These are phyloP conservation scores for Eucalyptus caleyi DNA, from an alignment of 345 rosid genomes.

Conservation along the genomic window DNA sequence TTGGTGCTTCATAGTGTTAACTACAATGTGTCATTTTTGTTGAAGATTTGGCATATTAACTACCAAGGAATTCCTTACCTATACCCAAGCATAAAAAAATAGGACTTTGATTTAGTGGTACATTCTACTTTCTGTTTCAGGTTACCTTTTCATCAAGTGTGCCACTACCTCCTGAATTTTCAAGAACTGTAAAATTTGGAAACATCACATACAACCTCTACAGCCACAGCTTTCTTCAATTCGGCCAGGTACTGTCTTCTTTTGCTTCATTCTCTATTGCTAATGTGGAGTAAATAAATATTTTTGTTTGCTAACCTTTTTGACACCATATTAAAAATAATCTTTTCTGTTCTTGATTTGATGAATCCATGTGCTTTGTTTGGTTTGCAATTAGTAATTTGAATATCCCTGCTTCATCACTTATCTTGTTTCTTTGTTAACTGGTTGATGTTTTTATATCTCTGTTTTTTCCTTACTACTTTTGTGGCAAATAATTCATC, in stretches of 20 bases:
- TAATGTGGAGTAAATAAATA: background rate
- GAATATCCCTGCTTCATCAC: background rate
- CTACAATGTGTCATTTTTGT: background rate
- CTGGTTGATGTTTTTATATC: background rate
- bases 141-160: conserved; percentile 76
- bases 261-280: background rate
- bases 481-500: background rate
- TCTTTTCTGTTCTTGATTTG: background rate
- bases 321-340: background rate
- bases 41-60: background rate
- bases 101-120: background rate
- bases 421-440: background rate
- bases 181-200: conserved; percentile 41
- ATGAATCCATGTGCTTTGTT: background rate
- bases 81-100: background rate
- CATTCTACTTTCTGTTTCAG: conserved; percentile 18
- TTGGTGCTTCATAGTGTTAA: background rate
- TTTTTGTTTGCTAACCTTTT: background rate
- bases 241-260: conserved; percentile 62
- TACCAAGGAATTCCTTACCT: background rate
- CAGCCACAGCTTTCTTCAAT: conserved; percentile 88
- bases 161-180: conserved; percentile 54
- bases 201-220: conserved; percentile 60
- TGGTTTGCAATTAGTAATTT: background rate
- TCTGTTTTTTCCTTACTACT: background rate